Evolutionary conservation across 768 basidiomycete genomes (phyloP), one percentile per base, ranked within the genome.

Genomic region (Mycena indigotica): DNA sequence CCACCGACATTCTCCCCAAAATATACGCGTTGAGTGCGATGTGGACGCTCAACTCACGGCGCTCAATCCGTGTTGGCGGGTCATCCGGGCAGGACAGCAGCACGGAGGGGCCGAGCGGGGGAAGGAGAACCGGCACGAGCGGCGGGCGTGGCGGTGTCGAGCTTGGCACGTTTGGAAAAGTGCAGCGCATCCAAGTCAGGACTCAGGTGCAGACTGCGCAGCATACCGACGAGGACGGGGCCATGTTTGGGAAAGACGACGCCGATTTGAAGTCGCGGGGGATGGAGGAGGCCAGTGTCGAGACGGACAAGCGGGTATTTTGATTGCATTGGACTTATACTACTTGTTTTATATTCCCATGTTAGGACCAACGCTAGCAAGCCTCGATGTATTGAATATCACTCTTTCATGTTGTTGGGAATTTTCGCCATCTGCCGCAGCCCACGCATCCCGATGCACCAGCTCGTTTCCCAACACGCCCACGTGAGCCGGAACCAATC

Each of bases 401-500:
- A n/a, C n/a, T n/a, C n/a, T n/a, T n/a, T n/a, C n/a, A n/a, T n/a
- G n/a, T n/a, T n/a, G n/a, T n/a, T n/a, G n/a, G n/a, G 46, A 48
- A 24, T 23, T 25, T 26, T 60, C 49, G 1, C 62, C 57, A 6
- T 5, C 5, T 2, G 62, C 58, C 8, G 58, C 62, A 3, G 29
- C 52, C 17, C 46, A 39, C 2, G 62, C 62, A 26, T 63, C 58
- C 25, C 2, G 5, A 16, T 60, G 26, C 30, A 54, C 57, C 55
- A 51, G 28, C 16, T 57, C 55, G 35, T 63, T 63, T 55, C 56
- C 53, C 52, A 16, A 23, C 1, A 57, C 28, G 23, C 58, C 53
- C 1, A 38, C 25, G 38, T 63, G 62, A 12, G 28, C 58, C 16
- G 52, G 54, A 4, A 63, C 62, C 58, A 19, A 60, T 51, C 2